Conservation (phyloP, 169 alveolate genomes). For the Cryptosporidium ubiquitum region DNA sequence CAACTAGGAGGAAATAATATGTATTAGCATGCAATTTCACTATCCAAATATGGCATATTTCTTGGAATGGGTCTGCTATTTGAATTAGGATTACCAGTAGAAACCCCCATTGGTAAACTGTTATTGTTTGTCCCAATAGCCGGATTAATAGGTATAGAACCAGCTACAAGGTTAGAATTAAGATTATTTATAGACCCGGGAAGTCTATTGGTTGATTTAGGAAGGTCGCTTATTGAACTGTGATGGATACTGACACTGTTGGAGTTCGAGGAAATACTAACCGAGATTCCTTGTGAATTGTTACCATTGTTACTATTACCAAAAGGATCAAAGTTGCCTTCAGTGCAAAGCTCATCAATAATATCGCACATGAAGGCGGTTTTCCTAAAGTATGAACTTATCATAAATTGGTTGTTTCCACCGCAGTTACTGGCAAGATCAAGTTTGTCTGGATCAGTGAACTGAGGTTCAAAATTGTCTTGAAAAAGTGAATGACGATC, state of each 20-base stretch:
- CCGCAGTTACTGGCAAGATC: slow-evolving; percentile 62
- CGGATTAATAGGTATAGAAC: background rate
- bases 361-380: slow-evolving; percentile 55
- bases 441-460: slow-evolving; percentile 46
- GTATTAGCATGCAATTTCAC: slow-evolving; percentile 1
- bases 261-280: background rate
- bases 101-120: background rate
- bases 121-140: background rate
- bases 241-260: background rate
- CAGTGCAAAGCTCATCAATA: slow-evolving; percentile 58
- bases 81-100: background rate
- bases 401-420: slow-evolving; percentile 26
- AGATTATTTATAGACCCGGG: background rate
- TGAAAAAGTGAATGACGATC: slow-evolving; percentile 37
- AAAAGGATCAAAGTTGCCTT: slow-evolving; percentile 42
- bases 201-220: slow-evolving; percentile 7
- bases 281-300: slow-evolving; percentile 6
- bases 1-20: background rate
- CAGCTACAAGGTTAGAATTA: background rate
- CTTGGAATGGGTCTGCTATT: background rate
- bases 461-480: slow-evolving; percentile 43
- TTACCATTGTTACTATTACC: slow-evolving; percentile 42
- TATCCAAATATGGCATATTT: background rate
- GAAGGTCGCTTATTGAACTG: background rate
- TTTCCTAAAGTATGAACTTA: slow-evolving; percentile 42